Evolutionary conservation across 2,329 filamentous ascomycete genomes (phyloP).

Genomic region (Botrytis squamosa): DNA sequence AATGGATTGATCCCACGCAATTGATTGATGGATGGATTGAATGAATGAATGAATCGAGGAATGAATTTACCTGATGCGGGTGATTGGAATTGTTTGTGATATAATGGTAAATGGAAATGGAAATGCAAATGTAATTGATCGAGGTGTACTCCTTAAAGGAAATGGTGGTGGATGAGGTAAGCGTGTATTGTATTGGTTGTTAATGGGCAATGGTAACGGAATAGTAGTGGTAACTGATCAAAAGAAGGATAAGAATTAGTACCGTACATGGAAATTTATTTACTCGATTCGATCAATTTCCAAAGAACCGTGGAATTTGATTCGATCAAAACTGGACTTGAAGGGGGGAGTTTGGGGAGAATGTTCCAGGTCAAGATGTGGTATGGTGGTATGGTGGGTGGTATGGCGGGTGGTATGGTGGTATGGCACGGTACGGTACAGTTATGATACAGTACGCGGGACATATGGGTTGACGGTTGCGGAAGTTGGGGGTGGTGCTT

Average conservation of each 20-base stretch:
- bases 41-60: background rate
- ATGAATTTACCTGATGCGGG: conserved; percentile 11
- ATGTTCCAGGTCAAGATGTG: conserved; percentile 9
- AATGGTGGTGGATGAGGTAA: background rate
- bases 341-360: background rate
- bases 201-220: background rate
- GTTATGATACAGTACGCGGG: background rate
- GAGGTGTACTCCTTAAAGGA: background rate
- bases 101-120: background rate
- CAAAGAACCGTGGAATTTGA: background rate
- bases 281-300: conserved; percentile 2
- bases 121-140: background rate
- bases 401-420: background rate
- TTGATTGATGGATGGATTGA: too few relatives aligned
- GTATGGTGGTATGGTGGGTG: background rate
- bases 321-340: background rate
- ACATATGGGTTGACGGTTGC: background rate
- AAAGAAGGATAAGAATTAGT: background rate
- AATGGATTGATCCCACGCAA: too few relatives aligned
- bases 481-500: background rate
- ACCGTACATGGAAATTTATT: background rate
- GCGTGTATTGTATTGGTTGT: background rate
- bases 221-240: background rate
- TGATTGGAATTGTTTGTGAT: background rate
- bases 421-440: background rate